Percentiles rank a stretch among this genome's conserved stretches.
Conservation (phyloP, 2,329 filamentous ascomycete genomes). For the Epichloe bromicola region DNA sequence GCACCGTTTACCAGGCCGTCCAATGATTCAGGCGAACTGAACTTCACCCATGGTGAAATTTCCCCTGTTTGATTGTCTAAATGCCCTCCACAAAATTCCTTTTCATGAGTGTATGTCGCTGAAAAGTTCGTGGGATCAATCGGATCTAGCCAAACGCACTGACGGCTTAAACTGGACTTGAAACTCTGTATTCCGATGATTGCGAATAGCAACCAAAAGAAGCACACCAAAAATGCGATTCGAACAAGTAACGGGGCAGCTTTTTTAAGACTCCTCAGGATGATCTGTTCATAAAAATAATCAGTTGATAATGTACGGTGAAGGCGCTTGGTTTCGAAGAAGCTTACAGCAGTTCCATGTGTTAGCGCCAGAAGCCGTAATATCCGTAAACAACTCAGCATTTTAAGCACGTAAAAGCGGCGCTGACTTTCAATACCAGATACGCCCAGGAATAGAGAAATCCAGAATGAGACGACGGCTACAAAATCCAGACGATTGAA, state of each 20-base stretch:
- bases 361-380: conserved; percentile 82
- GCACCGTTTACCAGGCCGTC: conserved; percentile 37
- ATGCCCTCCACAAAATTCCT: conserved; percentile 80
- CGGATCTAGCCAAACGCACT: conserved; percentile 67
- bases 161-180: conserved; percentile 66
- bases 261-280: conserved; percentile 88
- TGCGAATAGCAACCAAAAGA: conserved; percentile 96
- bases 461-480: conserved; percentile 91
- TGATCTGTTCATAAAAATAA: conserved; percentile 45
- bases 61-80: conserved; percentile 46
- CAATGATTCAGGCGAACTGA: conserved; percentile 21
- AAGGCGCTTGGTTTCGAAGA: background rate
- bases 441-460: conserved; percentile 64
- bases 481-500: conserved; percentile 95
- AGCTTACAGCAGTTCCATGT: conserved; percentile 72
- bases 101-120: conserved; percentile 46
- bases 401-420: conserved; percentile 83
- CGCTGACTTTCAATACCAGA: conserved; percentile 53
- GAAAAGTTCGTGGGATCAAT: conserved; percentile 38
- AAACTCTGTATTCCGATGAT: conserved; percentile 97
- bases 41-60: conserved; percentile 53
- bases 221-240: conserved; percentile 85
- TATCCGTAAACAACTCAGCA: conserved; percentile 92
- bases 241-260: conserved; percentile 83
- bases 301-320: conserved; percentile 4